These are phyloP conservation scores for Xanthoconium separans DNA, from an alignment of 1,284 basidiomycete genomes.

Conservation along the genomic window DNA sequence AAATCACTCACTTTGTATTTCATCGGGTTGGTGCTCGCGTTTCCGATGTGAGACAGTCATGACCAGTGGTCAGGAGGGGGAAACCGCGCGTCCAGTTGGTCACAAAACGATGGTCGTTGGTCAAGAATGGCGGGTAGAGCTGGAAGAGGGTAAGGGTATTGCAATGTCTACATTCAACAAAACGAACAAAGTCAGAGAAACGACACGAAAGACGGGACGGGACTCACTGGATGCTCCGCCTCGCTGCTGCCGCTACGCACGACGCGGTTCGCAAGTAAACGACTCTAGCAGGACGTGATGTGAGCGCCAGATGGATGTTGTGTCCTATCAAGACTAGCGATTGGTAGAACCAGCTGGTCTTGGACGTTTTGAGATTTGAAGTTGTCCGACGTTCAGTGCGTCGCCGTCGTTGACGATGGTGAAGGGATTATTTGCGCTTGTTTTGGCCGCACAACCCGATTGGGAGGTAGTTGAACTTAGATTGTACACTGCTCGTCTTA, in stretches of 20 bases:
- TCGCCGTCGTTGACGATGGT: slow-evolving; percentile 17
- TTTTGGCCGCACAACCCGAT: slow-evolving; percentile 3
- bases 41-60: slow-evolving; percentile 81
- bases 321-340: background rate
- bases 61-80: background rate
- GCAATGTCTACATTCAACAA: background rate
- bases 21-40: slow-evolving; percentile 68
- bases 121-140: background rate
- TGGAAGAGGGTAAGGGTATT: background rate
- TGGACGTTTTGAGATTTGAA: background rate
- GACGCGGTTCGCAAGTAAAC: background rate
- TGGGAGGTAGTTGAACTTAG: no score
- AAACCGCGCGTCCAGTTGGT: background rate
- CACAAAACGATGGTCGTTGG: background rate
- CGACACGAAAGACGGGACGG: background rate
- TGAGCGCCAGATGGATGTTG: background rate
- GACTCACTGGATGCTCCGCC: slow-evolving; percentile 4
- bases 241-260: background rate
- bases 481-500: no score
- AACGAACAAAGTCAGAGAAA: background rate
- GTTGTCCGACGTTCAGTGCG: slow-evolving; percentile 1
- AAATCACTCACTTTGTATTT: slow-evolving; percentile 62
- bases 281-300: background rate
- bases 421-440: slow-evolving; percentile 19
- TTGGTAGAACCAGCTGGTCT: background rate